These are phyloP conservation scores for Mycena haematopus DNA, from an alignment of 768 basidiomycete species.

Conservation along the genomic window DNA sequence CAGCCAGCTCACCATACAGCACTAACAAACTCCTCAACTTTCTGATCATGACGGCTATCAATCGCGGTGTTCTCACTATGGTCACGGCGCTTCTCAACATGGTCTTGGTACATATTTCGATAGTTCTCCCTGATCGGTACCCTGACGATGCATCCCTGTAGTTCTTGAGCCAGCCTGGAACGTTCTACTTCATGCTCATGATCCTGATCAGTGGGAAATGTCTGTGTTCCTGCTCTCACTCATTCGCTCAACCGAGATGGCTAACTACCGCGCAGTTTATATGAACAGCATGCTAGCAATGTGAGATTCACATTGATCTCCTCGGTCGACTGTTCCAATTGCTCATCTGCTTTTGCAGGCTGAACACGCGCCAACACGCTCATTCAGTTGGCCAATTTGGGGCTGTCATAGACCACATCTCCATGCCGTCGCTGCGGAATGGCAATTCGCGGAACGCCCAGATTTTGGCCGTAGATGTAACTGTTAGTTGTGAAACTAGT, in stretches of 20 bases:
- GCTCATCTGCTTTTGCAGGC: not conserved
- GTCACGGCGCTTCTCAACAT: not conserved
- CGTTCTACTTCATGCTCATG: not conserved
- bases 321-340: no score
- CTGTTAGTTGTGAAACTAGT: no score
- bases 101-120: not conserved
- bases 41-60: slow-evolving; percentile 8
- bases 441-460: no score
- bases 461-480: no score
- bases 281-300: slow-evolving; percentile 24
- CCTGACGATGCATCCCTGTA: not conserved
- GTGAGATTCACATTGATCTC: not conserved
- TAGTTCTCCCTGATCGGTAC: not conserved
- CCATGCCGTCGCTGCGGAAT: no score
- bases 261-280: not conserved
- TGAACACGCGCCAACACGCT: slow-evolving; percentile 12
- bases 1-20: not conserved
- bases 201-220: not conserved
- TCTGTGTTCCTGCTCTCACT: not conserved
- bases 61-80: slow-evolving; percentile 9
- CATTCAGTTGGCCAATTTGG: slow-evolving; percentile 1
- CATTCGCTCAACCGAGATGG: not conserved
- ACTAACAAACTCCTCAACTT: slow-evolving; percentile 15
- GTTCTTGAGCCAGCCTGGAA: not conserved
- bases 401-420: not conserved